Conservation (phyloP, 2,329 filamentous ascomycete species). For the Pseudogymnoascus sp. region DNA sequence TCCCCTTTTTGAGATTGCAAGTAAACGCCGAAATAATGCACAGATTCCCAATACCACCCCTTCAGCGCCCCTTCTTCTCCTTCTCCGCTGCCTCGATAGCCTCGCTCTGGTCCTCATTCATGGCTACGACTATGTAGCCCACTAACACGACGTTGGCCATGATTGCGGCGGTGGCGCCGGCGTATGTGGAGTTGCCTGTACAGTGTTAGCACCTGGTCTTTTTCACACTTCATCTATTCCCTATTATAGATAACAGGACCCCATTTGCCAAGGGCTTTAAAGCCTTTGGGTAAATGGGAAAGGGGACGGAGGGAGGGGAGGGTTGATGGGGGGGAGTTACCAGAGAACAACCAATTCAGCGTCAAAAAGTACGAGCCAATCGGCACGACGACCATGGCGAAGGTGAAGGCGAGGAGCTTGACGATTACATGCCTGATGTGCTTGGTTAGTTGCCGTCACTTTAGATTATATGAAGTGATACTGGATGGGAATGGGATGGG, state of each 20-base stretch:
- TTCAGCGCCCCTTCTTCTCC: slow-evolving; percentile 27
- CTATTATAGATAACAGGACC: not conserved
- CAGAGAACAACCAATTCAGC: slow-evolving; percentile 67
- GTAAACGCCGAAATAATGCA: not conserved
- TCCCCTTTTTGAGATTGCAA: not conserved
- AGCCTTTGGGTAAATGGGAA: no score
- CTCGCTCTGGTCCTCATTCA: slow-evolving; percentile 65
- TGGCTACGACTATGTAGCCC: slow-evolving; percentile 84
- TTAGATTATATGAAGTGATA: slow-evolving; percentile 6
- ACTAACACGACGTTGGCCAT: slow-evolving; percentile 88
- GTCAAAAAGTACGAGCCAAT: slow-evolving; percentile 85
- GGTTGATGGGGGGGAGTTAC: slow-evolving; percentile 37
- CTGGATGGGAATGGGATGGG: not conserved
- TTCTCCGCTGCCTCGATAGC: slow-evolving; percentile 35
- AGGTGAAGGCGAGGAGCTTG: slow-evolving; percentile 83
- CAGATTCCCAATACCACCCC: no score
- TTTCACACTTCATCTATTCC: not conserved
- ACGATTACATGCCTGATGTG: slow-evolving; percentile 65
- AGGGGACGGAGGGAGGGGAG: no score
- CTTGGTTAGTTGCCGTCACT: not conserved
- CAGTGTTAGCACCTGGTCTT: not conserved
- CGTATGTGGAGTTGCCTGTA: slow-evolving; percentile 78
- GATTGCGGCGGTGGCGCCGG: slow-evolving; percentile 76
- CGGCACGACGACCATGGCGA: slow-evolving; percentile 82
- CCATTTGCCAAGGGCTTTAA: not conserved